A percentile compares a stretch with the other conserved stretches of the same genome.
Conservation (phyloP, 148 eudicot species). For the Talinum fruticosum region DNA sequence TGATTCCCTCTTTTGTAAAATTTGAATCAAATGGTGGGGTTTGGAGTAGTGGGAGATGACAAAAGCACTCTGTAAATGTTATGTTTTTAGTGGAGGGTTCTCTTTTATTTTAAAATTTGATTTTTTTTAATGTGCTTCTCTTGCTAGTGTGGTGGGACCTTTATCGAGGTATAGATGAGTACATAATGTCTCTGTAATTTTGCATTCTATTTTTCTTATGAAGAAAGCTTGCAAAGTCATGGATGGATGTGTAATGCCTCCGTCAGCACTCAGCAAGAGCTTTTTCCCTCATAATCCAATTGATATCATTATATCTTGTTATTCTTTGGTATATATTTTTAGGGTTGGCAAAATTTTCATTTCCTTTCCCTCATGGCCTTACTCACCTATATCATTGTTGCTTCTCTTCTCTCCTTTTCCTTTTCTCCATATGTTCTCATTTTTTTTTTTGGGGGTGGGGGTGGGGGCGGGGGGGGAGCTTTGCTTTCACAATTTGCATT, state of each 20-base stretch:
- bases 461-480: too few relatives aligned
- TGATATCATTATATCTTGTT: background rate
- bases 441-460: too few relatives aligned
- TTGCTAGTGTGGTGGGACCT: conserved; percentile 58
- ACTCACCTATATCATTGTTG: too few relatives aligned
- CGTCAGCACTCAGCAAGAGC: conserved; percentile 3
- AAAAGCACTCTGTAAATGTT: conserved; percentile 44
- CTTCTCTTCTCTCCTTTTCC: too few relatives aligned
- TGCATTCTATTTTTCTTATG: conserved; percentile 21
- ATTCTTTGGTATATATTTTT: background rate
- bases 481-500: too few relatives aligned
- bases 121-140: background rate
- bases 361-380: too few relatives aligned
- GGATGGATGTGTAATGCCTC: conserved; percentile 16
- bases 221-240: conserved; percentile 21
- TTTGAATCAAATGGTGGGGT: conserved; percentile 20
- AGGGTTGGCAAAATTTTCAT: background rate
- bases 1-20: conserved; percentile 28
- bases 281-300: conserved; percentile 17
- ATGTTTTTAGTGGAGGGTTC: conserved; percentile 42
- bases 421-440: too few relatives aligned
- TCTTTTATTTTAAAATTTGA: background rate
- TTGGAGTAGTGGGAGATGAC: conserved; percentile 59
- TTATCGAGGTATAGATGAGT: conserved; percentile 28
- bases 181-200: conserved; percentile 30